A percentile compares a stretch with the other conserved stretches of the same genome.
Evolutionary conservation across 345 rosid genomes (phyloP).

Genomic region (Pistacia atlantica): DNA sequence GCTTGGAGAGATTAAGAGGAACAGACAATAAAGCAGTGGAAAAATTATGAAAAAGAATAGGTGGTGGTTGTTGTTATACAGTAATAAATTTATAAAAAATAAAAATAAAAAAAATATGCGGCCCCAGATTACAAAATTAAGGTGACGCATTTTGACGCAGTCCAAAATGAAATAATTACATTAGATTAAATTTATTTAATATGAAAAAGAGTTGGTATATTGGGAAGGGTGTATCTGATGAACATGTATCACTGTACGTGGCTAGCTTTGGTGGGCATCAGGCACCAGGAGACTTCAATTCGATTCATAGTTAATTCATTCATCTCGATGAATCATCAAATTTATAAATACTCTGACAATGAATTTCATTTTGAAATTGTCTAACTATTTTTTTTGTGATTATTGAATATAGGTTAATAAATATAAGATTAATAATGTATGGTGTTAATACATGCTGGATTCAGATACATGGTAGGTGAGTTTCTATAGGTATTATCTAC

Average conservation of each 20-base stretch:
- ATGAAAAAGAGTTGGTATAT: background rate
- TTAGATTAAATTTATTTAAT: background rate
- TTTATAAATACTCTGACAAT: too few relatives aligned
- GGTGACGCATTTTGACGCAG: background rate
- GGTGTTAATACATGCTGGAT: too few relatives aligned
- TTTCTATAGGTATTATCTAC: too few relatives aligned
- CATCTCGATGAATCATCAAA: too few relatives aligned
- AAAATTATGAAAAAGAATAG: too few relatives aligned
- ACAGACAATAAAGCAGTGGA: background rate
- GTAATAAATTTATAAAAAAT: background rate
- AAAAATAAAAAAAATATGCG: background rate
- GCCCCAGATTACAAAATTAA: background rate
- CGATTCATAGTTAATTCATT: background rate
- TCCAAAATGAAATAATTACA: background rate
- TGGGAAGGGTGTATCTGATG: slow-evolving; percentile 13
- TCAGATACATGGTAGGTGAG: too few relatives aligned
- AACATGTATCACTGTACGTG: too few relatives aligned
- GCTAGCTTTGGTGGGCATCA: too few relatives aligned
- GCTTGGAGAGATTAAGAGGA: background rate
- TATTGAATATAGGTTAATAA: too few relatives aligned
- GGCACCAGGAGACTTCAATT: background rate
- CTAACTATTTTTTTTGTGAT: too few relatives aligned
- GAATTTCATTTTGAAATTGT: too few relatives aligned
- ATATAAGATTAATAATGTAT: too few relatives aligned
- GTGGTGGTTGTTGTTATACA: background rate